Evolutionary conservation across 2,329 filamentous ascomycete species (phyloP).

Genomic region (Aspergillus uvarum): DNA sequence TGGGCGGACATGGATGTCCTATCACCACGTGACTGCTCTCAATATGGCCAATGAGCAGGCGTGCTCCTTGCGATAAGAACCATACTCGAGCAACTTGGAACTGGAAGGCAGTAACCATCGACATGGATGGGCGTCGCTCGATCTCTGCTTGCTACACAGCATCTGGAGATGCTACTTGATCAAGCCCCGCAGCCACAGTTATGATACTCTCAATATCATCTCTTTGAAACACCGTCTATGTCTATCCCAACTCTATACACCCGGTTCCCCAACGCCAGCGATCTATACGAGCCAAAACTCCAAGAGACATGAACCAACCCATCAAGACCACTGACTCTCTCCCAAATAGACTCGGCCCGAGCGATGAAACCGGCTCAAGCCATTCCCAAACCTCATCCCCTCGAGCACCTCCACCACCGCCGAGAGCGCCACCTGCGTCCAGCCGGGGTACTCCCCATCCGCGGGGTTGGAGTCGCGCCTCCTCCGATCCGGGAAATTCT

Average conservation of each 20-base stretch:
- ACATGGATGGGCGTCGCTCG: too few species aligned
- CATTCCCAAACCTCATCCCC: slow-evolving; percentile 25
- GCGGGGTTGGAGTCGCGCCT: slow-evolving; percentile 17
- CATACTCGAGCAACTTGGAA: too few species aligned
- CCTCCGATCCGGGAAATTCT: slow-evolving; percentile 29
- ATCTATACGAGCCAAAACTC: not conserved
- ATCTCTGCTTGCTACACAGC: too few species aligned
- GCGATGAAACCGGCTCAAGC: slow-evolving; percentile 26
- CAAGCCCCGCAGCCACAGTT: too few species aligned
- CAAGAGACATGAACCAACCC: not conserved
- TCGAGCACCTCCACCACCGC: slow-evolving; percentile 30
- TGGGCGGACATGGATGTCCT: not conserved
- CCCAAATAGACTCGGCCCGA: slow-evolving; percentile 26
- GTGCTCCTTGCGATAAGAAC: not conserved
- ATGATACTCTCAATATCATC: too few species aligned
- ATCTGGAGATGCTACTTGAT: too few species aligned
- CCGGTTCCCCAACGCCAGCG: not conserved
- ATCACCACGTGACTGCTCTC: slow-evolving; percentile 18
- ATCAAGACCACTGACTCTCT: slow-evolving; percentile 23
- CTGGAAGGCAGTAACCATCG: too few species aligned
- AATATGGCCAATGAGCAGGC: slow-evolving; percentile 32
- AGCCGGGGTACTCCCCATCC: slow-evolving; percentile 23
- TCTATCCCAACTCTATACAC: not conserved
- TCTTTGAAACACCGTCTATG: not conserved
- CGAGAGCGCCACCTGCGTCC: slow-evolving; percentile 26